phyloP scores from a whole-genome alignment of 768 basidiomycete species.

The Imleria badia region DNA sequence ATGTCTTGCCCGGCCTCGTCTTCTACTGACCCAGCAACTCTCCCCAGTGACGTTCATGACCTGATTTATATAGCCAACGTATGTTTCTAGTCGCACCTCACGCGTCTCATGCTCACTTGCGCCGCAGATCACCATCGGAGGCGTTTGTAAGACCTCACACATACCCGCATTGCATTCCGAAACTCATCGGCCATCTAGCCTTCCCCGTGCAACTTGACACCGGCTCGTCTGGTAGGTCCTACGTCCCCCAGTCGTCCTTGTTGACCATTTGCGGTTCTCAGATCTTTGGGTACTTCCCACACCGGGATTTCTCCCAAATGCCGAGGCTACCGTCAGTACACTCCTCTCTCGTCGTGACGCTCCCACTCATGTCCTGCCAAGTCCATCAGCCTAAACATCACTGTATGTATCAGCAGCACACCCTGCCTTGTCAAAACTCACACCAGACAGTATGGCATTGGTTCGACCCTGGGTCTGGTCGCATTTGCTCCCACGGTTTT shows the following conservation, averaged over 20 bases:
- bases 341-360: neutral
- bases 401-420: conserved; percentile 38
- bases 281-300: conserved; percentile 71
- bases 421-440: neutral
- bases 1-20: neutral
- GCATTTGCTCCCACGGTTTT: conserved; percentile 64
- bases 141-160: conserved; percentile 43
- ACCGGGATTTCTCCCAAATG: conserved; percentile 47
- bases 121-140: conserved; percentile 64
- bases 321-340: conserved; percentile 47
- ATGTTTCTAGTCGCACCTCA: conserved; percentile 25
- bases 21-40: conserved; percentile 12
- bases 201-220: conserved; percentile 81
- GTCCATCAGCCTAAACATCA: conserved; percentile 54
- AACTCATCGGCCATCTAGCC: conserved; percentile 37
- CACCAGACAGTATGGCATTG: conserved; percentile 66
- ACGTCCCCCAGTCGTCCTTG: too few species aligned
- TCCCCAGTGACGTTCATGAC: conserved; percentile 65
- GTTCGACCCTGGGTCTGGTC: conserved; percentile 71
- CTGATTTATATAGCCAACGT: conserved; percentile 79
- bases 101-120: neutral
- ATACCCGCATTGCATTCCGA: neutral
- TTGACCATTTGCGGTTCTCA: conserved; percentile 15
- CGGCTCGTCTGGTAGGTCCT: conserved; percentile 49
- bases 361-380: conserved; percentile 30